Conservation (phyloP, 768 basidiomycete species). For the Erythrobasidium yunnanense region DNA sequence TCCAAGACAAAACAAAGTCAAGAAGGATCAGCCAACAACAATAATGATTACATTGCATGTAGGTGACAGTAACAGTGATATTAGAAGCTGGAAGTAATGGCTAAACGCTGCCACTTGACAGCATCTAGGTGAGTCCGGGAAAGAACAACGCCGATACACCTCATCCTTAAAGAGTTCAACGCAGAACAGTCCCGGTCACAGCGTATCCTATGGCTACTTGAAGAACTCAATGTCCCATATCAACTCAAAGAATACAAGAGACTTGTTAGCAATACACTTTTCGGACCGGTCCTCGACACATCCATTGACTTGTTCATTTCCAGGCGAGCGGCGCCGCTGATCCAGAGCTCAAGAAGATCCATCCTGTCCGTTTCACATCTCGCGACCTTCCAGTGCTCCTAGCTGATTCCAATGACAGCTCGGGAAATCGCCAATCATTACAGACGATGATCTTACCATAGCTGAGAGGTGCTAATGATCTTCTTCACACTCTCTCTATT, state of each 20-base stretch:
- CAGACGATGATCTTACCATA: conserved; percentile 46
- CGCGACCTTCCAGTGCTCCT: background rate
- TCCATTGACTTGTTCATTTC: conserved; percentile 29
- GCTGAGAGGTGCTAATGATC: conserved; percentile 48
- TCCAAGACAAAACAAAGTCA: no score
- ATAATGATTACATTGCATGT: no score
- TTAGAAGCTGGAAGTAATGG: no score
- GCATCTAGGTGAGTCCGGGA: no score
- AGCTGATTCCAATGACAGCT: conserved; percentile 30
- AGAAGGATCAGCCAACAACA: no score
- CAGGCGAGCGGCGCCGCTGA: conserved; percentile 43
- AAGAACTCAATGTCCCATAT: conserved; percentile 48
- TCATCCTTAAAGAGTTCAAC: no score
- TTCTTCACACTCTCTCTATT: conserved; percentile 36
- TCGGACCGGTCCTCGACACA: background rate
- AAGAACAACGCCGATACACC: no score
- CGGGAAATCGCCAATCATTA: conserved; percentile 48
- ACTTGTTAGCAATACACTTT: conserved; percentile 7
- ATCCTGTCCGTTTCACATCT: conserved; percentile 37
- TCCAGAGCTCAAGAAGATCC: conserved; percentile 41
- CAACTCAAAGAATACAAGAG: conserved; percentile 41
- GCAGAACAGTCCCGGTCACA: conserved; percentile 38
- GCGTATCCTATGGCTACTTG: conserved; percentile 41
- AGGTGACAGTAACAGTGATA: no score
- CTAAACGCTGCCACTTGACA: no score